phyloP scores from a whole-genome alignment of 768 basidiomycete genomes.

The Candolleomyces efflorescens region DNA sequence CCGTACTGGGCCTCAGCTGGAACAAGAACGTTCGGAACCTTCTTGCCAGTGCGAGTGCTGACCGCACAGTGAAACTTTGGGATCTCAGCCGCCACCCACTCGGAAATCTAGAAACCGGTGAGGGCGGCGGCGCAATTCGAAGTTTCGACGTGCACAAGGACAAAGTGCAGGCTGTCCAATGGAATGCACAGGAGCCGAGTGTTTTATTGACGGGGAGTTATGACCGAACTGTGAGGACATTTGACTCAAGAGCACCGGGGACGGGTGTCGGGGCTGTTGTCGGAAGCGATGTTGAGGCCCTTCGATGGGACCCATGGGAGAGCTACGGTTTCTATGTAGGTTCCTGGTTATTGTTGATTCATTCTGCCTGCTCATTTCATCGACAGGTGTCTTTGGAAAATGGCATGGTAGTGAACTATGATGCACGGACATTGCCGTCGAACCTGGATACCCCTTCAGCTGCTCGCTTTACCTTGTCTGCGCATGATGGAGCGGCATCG shows the following conservation, averaged over 20 bases:
- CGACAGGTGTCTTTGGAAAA: constrained; percentile 89
- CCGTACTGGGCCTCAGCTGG: constrained; percentile 92
- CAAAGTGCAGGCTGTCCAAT: constrained; percentile 95
- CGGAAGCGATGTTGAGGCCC: constrained; percentile 89
- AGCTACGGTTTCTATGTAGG: constrained; percentile 80
- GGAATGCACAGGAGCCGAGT: constrained; percentile 87
- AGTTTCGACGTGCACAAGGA: constrained; percentile 87
- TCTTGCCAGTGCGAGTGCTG: constrained; percentile 88
- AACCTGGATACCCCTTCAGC: constrained; percentile 60
- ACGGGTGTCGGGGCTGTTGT: constrained; percentile 80
- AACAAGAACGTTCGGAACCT: constrained; percentile 87
- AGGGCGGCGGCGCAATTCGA: constrained; percentile 65
- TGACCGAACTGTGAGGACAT: constrained; percentile 91
- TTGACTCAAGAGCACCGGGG: constrained; percentile 84
- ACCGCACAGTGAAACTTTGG: constrained; percentile 96
- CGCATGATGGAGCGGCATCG: constrained; percentile 89
- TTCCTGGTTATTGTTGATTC: constrained; percentile 6
- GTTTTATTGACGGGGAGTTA: constrained; percentile 92
- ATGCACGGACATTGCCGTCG: constrained; percentile 78
- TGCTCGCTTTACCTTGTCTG: constrained; percentile 83
- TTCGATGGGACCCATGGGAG: constrained; percentile 97
- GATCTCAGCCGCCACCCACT: constrained; percentile 73
- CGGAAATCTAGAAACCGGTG: constrained; percentile 28
- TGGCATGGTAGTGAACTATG: constrained; percentile 89
- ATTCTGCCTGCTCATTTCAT: background rate